A percentile compares a stretch with the other conserved stretches of the same genome.
phyloP scores from a whole-genome alignment of 1,284 basidiomycete genomes.

The Cutaneotrichosporon mucoides region DNA sequence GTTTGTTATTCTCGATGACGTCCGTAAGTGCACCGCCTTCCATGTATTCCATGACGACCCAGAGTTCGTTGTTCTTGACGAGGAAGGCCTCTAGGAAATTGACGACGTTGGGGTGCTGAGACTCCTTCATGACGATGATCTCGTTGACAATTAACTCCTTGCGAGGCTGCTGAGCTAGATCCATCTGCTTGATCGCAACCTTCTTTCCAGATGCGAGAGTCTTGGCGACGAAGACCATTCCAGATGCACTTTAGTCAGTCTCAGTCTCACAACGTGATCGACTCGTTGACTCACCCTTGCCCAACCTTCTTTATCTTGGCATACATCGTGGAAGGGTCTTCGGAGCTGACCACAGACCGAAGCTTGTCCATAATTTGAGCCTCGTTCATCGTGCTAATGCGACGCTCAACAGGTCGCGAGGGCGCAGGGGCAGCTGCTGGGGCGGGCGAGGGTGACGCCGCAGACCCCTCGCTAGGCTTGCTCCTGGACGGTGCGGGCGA shows the following conservation, averaged over 20 bases:
- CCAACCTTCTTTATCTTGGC: conserved; percentile 99
- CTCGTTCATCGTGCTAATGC: conserved; percentile 95
- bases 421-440: conserved; percentile 51
- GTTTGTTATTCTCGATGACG: conserved; percentile 94
- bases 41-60: conserved; percentile 99
- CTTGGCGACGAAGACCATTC: conserved; percentile 98
- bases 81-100: conserved; percentile 94
- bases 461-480: neutral
- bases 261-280: no score
- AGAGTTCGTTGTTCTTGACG: conserved; percentile 85
- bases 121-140: conserved; percentile 98
- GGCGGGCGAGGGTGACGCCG: neutral
- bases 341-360: conserved; percentile 75
- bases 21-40: conserved; percentile 97
- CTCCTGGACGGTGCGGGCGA: neutral
- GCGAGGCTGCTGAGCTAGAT: conserved; percentile 87
- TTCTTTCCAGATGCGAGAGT: conserved; percentile 79
- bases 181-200: conserved; percentile 99
- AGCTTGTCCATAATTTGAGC: conserved; percentile 98
- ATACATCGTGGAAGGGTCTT: conserved; percentile 86
- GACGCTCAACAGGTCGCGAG: conserved; percentile 61
- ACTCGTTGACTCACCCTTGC: conserved; percentile 69
- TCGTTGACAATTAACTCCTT: conserved; percentile 99
- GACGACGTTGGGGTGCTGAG: conserved; percentile 97
- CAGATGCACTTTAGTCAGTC: conserved; percentile 67